A percentile compares a stretch with the other conserved stretches of the same genome.
Evolutionary conservation across 176 grass and related monocot genomes (phyloP).

Genomic region (Oropetium thomaeum): DNA sequence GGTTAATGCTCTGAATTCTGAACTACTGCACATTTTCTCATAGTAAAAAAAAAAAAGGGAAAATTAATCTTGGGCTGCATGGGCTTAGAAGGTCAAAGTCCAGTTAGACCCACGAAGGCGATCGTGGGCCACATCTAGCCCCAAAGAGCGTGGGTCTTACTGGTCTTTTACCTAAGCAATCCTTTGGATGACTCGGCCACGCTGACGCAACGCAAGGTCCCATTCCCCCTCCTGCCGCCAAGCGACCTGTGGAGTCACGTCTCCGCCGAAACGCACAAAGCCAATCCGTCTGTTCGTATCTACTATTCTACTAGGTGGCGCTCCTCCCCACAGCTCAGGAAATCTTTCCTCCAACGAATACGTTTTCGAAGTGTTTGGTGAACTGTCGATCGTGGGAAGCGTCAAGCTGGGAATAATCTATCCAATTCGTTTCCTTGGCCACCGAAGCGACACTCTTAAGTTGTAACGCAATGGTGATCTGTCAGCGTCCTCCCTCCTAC

Average conservation of each 20-base stretch:
- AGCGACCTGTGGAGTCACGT: slow-evolving; percentile 7
- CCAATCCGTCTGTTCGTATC: background rate
- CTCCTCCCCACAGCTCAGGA: background rate
- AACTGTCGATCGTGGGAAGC: background rate
- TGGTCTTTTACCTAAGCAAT: too few relatives aligned
- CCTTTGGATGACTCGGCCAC: too few relatives aligned
- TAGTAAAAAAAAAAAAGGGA: too few relatives aligned
- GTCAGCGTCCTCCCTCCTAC: background rate
- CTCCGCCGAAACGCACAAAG: background rate
- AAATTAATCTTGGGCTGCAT: background rate
- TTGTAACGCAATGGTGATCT: background rate
- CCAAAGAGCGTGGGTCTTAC: too few relatives aligned
- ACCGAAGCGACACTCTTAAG: background rate
- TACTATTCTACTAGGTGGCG: background rate
- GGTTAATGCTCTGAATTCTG: background rate
- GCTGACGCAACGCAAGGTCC: too few relatives aligned
- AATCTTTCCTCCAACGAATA: background rate
- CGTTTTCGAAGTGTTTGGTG: background rate
- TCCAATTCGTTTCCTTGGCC: background rate
- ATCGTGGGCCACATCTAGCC: background rate
- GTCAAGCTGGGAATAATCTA: background rate
- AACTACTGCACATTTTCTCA: too few relatives aligned
- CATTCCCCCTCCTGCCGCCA: background rate
- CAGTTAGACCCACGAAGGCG: background rate
- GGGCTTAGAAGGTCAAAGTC: background rate